Evolutionary conservation across 306 rosid species (phyloP).

Genomic region (Clitoria ternatea): DNA sequence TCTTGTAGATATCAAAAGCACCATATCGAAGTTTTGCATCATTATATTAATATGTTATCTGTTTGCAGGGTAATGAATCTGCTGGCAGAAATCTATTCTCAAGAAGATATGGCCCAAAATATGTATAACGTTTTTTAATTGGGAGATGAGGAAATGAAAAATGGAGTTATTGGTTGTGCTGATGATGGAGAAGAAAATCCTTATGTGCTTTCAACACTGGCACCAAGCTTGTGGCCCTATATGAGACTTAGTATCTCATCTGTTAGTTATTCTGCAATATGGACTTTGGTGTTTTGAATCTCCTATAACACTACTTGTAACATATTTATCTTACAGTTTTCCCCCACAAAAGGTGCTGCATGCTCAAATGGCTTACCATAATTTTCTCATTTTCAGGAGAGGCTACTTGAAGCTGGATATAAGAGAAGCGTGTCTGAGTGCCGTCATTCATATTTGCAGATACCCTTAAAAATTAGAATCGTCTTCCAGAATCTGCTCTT

Average conservation of each 20-base stretch:
- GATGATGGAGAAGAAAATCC: conserved; percentile 68
- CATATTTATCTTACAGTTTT: background rate
- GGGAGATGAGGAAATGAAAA: conserved; percentile 48
- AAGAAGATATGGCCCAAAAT: conserved; percentile 80
- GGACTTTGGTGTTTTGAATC: conserved; percentile 70
- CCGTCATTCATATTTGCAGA: conserved; percentile 84
- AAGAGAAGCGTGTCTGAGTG: conserved; percentile 65
- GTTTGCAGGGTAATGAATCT: conserved; percentile 97
- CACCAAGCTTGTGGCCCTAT: conserved; percentile 96
- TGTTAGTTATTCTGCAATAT: conserved; percentile 87
- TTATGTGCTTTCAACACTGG: conserved; percentile 67
- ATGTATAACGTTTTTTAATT: conserved; percentile 54
- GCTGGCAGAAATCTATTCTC: conserved; percentile 95
- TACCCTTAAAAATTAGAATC: conserved; percentile 82
- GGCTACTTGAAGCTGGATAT: conserved; percentile 90
- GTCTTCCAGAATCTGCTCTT: conserved; percentile 90
- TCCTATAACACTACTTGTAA: background rate
- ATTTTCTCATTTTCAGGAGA: conserved; percentile 62
- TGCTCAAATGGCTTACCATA: background rate
- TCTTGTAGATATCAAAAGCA: background rate
- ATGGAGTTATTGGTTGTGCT: conserved; percentile 40
- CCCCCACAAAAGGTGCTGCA: background rate
- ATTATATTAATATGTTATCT: conserved; percentile 19
- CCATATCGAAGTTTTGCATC: background rate
- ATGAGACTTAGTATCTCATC: conserved; percentile 94